Conservation (phyloP, 2,329 filamentous ascomycete species). For the Conoideocrella luteorostrata region DNA sequence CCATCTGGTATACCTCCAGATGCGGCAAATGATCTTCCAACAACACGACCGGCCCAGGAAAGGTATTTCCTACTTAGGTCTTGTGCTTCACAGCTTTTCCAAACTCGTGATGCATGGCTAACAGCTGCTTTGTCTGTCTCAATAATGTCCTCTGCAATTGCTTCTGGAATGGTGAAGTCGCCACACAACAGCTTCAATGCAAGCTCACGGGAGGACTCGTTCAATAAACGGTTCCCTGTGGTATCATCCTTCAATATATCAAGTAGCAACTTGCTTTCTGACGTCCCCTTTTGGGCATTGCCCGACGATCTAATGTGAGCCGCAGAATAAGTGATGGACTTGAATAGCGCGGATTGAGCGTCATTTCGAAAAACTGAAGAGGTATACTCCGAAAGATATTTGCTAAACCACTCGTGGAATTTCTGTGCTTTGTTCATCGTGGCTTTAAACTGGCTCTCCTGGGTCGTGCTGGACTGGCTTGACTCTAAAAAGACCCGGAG, state of each 20-base stretch:
- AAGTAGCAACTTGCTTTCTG: slow-evolving; percentile 76
- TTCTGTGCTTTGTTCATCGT: slow-evolving; percentile 68
- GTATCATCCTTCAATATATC: slow-evolving; percentile 71
- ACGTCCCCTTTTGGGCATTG: slow-evolving; percentile 60
- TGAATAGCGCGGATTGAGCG: slow-evolving; percentile 51
- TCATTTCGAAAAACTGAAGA: slow-evolving; percentile 45
- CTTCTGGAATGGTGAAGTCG: slow-evolving; percentile 56
- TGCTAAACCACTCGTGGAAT: slow-evolving; percentile 74
- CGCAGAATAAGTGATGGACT: slow-evolving; percentile 61
- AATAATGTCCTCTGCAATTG: slow-evolving; percentile 55
- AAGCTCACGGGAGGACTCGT: slow-evolving; percentile 60
- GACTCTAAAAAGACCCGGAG: slow-evolving; percentile 70
- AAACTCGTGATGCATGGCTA: slow-evolving; percentile 59
- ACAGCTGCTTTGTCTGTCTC: slow-evolving; percentile 59
- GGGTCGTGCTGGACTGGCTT: slow-evolving; percentile 71
- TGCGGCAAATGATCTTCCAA: slow-evolving; percentile 77
- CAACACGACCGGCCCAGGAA: slow-evolving; percentile 76
- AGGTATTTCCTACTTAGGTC: slow-evolving; percentile 63
- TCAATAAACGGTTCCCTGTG: slow-evolving; percentile 57
- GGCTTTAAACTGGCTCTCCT: slow-evolving; percentile 72
- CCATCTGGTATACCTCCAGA: slow-evolving; percentile 61
- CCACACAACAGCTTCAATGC: slow-evolving; percentile 69
- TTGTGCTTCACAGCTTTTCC: slow-evolving; percentile 65
- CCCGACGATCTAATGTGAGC: slow-evolving; percentile 60
- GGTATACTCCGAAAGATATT: slow-evolving; percentile 59